Conservation (phyloP, 2,329 filamentous ascomycete species). For the Ophiocordyceps camponoti-saundersi region DNA sequence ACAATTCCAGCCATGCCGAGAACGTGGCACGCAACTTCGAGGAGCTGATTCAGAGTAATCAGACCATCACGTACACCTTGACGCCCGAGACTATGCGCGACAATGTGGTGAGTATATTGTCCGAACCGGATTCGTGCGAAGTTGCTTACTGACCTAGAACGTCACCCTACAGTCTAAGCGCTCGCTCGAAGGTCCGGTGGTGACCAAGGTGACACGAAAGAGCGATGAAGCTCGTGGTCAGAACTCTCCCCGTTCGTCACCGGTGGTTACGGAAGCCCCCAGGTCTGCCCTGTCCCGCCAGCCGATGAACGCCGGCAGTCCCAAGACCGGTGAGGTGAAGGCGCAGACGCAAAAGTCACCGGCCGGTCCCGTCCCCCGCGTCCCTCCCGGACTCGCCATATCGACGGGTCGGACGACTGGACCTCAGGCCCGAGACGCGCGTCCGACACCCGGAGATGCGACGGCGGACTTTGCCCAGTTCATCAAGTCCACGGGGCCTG, state of each 20-base stretch:
- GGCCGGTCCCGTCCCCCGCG: slow-evolving; percentile 6
- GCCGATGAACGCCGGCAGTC: slow-evolving; percentile 2
- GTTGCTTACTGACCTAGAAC: not conserved
- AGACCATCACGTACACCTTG: slow-evolving; percentile 68
- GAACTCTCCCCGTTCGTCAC: slow-evolving; percentile 31
- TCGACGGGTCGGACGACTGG: slow-evolving; percentile 9
- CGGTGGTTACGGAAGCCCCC: slow-evolving; percentile 20
- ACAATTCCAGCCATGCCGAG: slow-evolving; percentile 29
- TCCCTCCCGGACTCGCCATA: slow-evolving; percentile 6
- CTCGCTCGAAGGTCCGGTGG: slow-evolving; percentile 24
- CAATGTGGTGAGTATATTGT: slow-evolving; percentile 50
- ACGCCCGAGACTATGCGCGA: slow-evolving; percentile 67
- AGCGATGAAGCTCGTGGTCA: slow-evolving; percentile 27
- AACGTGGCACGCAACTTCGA: slow-evolving; percentile 57
- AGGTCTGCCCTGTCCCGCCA: slow-evolving; percentile 9
- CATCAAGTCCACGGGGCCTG: slow-evolving; percentile 67
- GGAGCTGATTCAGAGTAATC: slow-evolving; percentile 63
- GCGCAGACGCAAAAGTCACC: slow-evolving; percentile 3
- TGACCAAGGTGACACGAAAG: slow-evolving; percentile 23
- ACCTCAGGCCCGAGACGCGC: slow-evolving; percentile 49
- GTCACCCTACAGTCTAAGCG: slow-evolving; percentile 17
- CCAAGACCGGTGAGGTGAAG: slow-evolving; percentile 3
- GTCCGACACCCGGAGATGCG: slow-evolving; percentile 47
- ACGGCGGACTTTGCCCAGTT: slow-evolving; percentile 77
- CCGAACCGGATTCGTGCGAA: too few relatives aligned